Percentiles rank a stretch among this genome's conserved stretches.
These are phyloP conservation scores for Anisodus acutangulus DNA, from an alignment of 257 asterid genomes.

Conservation along the genomic window DNA sequence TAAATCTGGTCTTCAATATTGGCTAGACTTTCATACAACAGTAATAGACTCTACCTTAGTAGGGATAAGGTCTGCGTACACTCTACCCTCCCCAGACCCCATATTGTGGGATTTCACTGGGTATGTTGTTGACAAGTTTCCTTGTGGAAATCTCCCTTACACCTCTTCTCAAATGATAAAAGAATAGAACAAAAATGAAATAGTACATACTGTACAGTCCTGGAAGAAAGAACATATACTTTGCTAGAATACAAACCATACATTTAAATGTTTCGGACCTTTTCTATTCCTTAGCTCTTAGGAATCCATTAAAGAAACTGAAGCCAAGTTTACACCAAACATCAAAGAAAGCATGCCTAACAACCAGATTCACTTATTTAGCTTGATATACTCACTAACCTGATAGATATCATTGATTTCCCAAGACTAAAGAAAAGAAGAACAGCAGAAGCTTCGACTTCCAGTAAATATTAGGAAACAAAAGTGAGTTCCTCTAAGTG, in stretches of 20 bases:
- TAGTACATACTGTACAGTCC: not conserved
- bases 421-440: not conserved
- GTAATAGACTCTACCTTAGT: no score
- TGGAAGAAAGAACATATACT: slow-evolving; percentile 4
- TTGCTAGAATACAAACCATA: not conserved
- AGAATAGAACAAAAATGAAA: not conserved
- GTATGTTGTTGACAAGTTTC: no score
- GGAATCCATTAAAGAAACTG: not conserved
- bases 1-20: no score
- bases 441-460: not conserved
- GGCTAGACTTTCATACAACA: no score
- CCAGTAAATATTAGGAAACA: not conserved
- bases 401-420: not conserved
- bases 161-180: not conserved
- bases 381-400: no score
- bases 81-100: no score
- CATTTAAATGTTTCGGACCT: not conserved
- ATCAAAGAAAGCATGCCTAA: not conserved
- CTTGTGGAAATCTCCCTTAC: not conserved
- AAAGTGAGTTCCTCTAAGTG: not conserved
- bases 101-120: no score
- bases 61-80: no score
- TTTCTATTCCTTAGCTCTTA: not conserved
- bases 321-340: slow-evolving; percentile 14
- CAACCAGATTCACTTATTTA: no score